Conservation (phyloP, 1,284 basidiomycete species). For the Marasmius oreades region DNA sequence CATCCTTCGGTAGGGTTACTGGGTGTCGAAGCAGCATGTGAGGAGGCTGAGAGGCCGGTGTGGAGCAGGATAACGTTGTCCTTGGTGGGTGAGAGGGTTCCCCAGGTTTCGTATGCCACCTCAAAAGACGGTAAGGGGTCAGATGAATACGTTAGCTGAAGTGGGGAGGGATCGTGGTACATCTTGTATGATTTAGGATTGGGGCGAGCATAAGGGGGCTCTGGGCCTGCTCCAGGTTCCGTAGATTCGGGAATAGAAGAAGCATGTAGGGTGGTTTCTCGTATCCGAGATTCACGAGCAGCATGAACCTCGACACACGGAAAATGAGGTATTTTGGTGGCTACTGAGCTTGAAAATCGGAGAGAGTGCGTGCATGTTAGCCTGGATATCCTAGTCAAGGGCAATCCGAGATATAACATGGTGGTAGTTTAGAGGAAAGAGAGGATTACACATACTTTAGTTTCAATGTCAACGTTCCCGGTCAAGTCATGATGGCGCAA, state of each 20-base stretch:
- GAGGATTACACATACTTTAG: not conserved
- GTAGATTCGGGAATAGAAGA: conserved; percentile 16
- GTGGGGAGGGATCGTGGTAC: conserved; percentile 59
- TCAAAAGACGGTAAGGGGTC: conserved; percentile 71
- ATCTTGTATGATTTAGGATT: conserved; percentile 64
- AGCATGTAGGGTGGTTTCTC: conserved; percentile 6
- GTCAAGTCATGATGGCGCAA: conserved; percentile 5
- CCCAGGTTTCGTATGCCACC: conserved; percentile 98
- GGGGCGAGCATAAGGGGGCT: conserved; percentile 75
- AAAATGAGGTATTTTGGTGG: conserved; percentile 44
- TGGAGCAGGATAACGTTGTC: conserved; percentile 97
- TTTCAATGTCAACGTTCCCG: not conserved
- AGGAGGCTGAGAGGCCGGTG: conserved; percentile 93
- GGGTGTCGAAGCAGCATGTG: conserved; percentile 86
- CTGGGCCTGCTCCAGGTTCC: conserved; percentile 50
- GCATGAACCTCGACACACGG: conserved; percentile 79
- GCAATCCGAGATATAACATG: not conserved
- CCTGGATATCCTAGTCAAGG: not conserved
- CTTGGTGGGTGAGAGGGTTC: conserved; percentile 70
- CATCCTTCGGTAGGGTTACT: conserved; percentile 85
- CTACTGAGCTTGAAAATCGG: conserved; percentile 11
- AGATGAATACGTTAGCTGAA: conserved; percentile 74
- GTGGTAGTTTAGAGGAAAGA: not conserved
- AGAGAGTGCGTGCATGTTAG: conserved; percentile 1
- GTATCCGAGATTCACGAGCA: conserved; percentile 54